Conservation (phyloP, 169 alveolate species). For the Eimeria sp. region DNA sequence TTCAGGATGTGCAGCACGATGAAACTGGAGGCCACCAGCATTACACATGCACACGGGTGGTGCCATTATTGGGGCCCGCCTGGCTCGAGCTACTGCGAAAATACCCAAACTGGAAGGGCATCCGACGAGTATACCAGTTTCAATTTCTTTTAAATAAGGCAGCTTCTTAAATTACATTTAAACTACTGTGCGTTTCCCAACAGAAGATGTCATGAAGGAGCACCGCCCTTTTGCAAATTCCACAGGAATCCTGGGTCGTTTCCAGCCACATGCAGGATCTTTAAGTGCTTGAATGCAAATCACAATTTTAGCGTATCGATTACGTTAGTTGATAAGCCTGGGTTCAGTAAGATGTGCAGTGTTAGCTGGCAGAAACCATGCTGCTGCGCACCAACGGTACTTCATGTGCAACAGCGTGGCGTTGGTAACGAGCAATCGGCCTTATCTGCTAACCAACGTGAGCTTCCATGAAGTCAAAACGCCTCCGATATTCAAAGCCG, state of each 20-base stretch:
- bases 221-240: neutral
- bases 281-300: neutral
- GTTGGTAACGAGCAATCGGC: no score
- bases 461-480: no score
- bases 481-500: no score
- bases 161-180: neutral
- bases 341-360: neutral
- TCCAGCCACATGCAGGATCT: neutral
- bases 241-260: neutral
- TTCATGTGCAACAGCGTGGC: neutral
- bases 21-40: neutral
- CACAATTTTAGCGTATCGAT: neutral
- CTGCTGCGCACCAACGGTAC: neutral
- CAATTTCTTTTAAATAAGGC: neutral
- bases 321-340: neutral
- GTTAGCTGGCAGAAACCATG: neutral
- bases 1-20: neutral
- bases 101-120: neutral
- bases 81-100: neutral
- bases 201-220: neutral
- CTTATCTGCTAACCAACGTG: no score
- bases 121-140: neutral
- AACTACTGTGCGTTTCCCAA: neutral
- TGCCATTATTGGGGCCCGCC: neutral
- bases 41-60: neutral